Evolutionary conservation across 2,329 filamentous ascomycete species (phyloP), one percentile per base, ranked within the genome.

Genomic region (Fusarium temperatum): DNA sequence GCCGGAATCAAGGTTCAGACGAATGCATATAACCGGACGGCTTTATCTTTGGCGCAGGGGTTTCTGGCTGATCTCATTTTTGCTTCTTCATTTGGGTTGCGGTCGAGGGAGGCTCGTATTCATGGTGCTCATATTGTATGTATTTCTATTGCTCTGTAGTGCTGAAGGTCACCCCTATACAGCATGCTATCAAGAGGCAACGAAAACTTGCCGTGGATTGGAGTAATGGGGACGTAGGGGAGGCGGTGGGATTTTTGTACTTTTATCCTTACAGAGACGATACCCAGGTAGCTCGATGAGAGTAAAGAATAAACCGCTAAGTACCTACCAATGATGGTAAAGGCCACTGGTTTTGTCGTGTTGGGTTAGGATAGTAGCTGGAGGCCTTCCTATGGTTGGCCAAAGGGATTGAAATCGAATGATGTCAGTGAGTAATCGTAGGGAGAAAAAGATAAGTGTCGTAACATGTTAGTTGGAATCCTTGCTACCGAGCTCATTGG

Each of bases 241-340:
- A 66, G 26, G 26, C 66, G 57, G 64, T 53, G 65, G 65, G 59
- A 66, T 50, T 75, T 73, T 69, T 78, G 69, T 78, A 77, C 70
- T 78, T 53, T 78, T 78, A 68, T 66, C 70, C 77, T 76, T 75
- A 68, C 67, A 75, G 72, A 66, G 77, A 77, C 75, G 77, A 79
- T 79, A 79, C 77, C 77, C 77, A 70, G 70, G 72, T 73, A 73
- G 75, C 70, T 77, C 56, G 55, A 50, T 64, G 44, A 48, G 56
- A 62, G 64, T 39, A 45, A 50, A 59, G 62, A 35, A 53, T 54
- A 66, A 63, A 66, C 54, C 58, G 68, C 74, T 76, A 56, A 68
- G 72, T 69, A 72, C 71, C 67, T 69, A 75, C 56, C 59, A 51
- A 72, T 57, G 51, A 65, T 68, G 51, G 36, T 57, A 35, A 56